Percentiles rank a stretch among this genome's conserved stretches.
phyloP scores from a whole-genome alignment of 768 basidiomycete species.

The Leucocoprinus sp. region DNA sequence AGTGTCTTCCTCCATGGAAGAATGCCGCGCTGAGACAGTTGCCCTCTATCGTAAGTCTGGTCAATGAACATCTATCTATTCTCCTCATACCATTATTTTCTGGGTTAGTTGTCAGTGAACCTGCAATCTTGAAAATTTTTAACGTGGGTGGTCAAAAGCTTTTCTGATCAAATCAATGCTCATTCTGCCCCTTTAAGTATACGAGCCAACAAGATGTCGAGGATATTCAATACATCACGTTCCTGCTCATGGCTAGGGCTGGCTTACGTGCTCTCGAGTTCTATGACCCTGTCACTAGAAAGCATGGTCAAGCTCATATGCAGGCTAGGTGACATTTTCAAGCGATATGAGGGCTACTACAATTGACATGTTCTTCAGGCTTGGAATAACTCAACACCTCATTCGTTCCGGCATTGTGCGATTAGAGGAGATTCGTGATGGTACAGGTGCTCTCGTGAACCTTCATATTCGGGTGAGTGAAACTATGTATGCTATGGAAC shows the following conservation, averaged over 20 bases:
- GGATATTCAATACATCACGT: conserved; percentile 74
- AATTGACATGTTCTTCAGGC: conserved; percentile 27
- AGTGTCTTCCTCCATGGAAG: conserved; percentile 86
- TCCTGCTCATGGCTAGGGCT: conserved; percentile 80
- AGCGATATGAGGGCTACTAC: not conserved
- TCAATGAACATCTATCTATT: not conserved
- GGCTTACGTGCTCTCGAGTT: conserved; percentile 74
- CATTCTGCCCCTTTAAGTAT: conserved; percentile 37
- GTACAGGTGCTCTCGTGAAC: conserved; percentile 53
- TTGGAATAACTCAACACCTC: conserved; percentile 79
- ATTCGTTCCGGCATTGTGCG: conserved; percentile 61
- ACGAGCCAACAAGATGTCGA: conserved; percentile 58
- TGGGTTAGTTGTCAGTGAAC: conserved; percentile 58
- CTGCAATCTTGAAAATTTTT: conserved; percentile 74
- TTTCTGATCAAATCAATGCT: not conserved
- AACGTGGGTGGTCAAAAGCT: conserved; percentile 35
- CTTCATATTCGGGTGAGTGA: conserved; percentile 56
- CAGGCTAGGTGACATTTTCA: conserved; percentile 59
- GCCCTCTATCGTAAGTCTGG: conserved; percentile 61
- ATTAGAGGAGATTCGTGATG: conserved; percentile 59
- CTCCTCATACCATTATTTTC: conserved; percentile 4
- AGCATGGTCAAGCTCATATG: conserved; percentile 89
- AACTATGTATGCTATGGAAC: not conserved
- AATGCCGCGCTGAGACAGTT: conserved; percentile 87
- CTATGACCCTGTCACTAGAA: conserved; percentile 72